Conservation (phyloP, 495 filamentous ascomycete species). For the Corynascus novoguineensis region DNA sequence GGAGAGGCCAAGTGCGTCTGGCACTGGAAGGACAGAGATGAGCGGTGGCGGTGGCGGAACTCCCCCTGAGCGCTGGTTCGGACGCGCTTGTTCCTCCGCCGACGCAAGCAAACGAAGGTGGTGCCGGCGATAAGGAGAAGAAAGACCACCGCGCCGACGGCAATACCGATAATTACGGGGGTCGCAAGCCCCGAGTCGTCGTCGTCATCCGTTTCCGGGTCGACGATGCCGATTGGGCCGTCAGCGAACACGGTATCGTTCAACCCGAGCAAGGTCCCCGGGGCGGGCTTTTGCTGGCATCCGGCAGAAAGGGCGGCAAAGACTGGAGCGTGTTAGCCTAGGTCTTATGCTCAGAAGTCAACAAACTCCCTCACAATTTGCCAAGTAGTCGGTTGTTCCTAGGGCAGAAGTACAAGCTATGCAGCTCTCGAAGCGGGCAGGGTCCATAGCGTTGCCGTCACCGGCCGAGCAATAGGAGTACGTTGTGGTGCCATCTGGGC, state of each 20-base stretch:
- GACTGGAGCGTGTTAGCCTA: conserved; percentile 29
- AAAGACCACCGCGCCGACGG: conserved; percentile 29
- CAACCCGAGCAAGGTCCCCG: conserved; percentile 38
- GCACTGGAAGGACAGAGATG: conserved; percentile 46
- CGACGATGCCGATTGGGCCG: conserved; percentile 37
- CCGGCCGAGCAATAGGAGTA: conserved; percentile 40
- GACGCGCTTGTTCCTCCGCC: conserved; percentile 34
- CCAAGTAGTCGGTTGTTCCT: conserved; percentile 34
- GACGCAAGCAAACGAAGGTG: conserved; percentile 36
- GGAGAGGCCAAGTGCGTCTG: conserved; percentile 42
- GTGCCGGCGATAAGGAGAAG: conserved; percentile 30
- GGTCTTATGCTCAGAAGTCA: too few relatives aligned
- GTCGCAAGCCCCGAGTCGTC: conserved; percentile 19
- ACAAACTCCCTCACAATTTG: conserved; percentile 34
- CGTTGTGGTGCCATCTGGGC: conserved; percentile 26
- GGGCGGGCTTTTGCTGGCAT: conserved; percentile 42
- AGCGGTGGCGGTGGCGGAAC: conserved; percentile 29
- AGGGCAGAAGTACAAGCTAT: conserved; percentile 36
- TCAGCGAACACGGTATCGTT: conserved; percentile 45
- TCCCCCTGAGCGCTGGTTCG: conserved; percentile 26
- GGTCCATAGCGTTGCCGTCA: conserved; percentile 24
- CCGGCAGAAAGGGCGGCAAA: conserved; percentile 44
- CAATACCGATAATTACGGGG: conserved; percentile 39
- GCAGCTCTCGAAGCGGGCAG: conserved; percentile 30
- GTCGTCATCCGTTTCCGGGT: conserved; percentile 23